Percentiles rank a stretch among this genome's conserved stretches.
phyloP scores from a whole-genome alignment of 2,329 filamentous ascomycete species.

The Apiospora phragmitis region DNA sequence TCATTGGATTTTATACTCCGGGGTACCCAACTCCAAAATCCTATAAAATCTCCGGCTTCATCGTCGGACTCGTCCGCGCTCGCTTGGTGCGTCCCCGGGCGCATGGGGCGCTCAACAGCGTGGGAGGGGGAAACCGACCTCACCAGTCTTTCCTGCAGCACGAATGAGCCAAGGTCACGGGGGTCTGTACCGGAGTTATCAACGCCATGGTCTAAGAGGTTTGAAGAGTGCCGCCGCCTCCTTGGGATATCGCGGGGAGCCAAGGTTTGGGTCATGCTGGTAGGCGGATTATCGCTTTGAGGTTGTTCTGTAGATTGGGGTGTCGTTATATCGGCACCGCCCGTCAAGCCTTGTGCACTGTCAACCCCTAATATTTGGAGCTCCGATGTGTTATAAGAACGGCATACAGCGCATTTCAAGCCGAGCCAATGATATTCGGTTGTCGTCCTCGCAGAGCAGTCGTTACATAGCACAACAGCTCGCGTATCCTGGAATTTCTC shows the following conservation, averaged over 20 bases:
- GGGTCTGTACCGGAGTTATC: constrained; percentile 18
- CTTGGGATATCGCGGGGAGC: constrained; percentile 25
- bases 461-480: constrained; percentile 88
- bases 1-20: constrained; percentile 36
- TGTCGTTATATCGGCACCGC: background rate
- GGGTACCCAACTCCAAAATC: constrained; percentile 56
- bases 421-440: constrained; percentile 94
- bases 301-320: background rate
- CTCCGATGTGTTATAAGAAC: constrained; percentile 70
- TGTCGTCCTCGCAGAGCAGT: constrained; percentile 85
- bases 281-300: background rate
- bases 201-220: constrained; percentile 21
- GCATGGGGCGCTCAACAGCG: constrained; percentile 22
- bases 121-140: constrained; percentile 45
- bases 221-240: constrained; percentile 35
- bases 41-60: constrained; percentile 57
- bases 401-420: constrained; percentile 77
- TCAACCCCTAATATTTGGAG: constrained; percentile 55
- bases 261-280: constrained; percentile 17
- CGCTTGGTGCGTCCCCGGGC: constrained; percentile 20
- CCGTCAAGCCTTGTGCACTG: background rate
- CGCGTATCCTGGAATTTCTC: constrained; percentile 75
- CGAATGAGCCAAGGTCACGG: constrained; percentile 15
- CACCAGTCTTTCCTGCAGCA: constrained; percentile 41
- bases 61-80: constrained; percentile 40